Evolutionary conservation across 2,329 filamentous ascomycete species (phyloP).

Genomic region (Fusarium pilosicola): DNA sequence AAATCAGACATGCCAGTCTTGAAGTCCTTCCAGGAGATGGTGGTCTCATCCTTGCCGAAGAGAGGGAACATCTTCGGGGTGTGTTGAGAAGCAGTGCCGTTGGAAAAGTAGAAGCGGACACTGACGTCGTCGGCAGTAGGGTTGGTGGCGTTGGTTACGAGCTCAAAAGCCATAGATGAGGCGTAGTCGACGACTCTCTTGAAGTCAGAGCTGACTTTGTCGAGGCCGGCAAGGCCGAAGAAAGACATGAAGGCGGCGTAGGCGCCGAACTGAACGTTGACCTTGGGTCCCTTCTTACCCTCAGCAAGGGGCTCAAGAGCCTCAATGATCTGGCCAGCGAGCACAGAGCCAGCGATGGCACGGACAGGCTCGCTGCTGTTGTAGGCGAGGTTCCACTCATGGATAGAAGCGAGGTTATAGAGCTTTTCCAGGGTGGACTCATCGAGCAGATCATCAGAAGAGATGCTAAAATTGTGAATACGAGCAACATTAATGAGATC

Average conservation of each 20-base stretch:
- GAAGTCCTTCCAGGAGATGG: conserved; percentile 77
- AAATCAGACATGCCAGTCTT: conserved; percentile 70
- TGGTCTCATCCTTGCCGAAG: conserved; percentile 65
- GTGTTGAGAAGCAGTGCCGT: conserved; percentile 64
- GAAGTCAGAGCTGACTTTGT: conserved; percentile 68
- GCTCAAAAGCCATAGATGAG: conserved; percentile 82
- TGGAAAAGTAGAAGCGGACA: conserved; percentile 70
- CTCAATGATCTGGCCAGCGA: conserved; percentile 65
- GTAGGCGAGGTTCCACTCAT: conserved; percentile 87
- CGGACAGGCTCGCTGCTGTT: conserved; percentile 75
- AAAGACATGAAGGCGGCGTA: conserved; percentile 71
- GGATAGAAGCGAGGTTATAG: conserved; percentile 77
- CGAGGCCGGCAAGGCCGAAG: conserved; percentile 67
- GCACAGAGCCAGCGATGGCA: conserved; percentile 66
- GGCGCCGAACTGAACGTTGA: conserved; percentile 68
- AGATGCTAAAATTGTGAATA: conserved; percentile 71
- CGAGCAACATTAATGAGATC: conserved; percentile 69
- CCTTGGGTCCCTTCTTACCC: conserved; percentile 48
- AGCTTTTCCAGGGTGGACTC: conserved; percentile 69
- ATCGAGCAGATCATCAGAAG: conserved; percentile 68
- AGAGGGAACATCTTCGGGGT: conserved; percentile 65
- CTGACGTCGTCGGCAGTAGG: conserved; percentile 60
- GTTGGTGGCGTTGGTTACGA: conserved; percentile 64
- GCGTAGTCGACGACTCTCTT: conserved; percentile 85
- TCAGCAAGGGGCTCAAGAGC: conserved; percentile 64